Percentiles rank a stretch among this genome's conserved stretches.
Conservation (phyloP, 2,329 filamentous ascomycete genomes). For the Lasiodiplodia citricola region DNA sequence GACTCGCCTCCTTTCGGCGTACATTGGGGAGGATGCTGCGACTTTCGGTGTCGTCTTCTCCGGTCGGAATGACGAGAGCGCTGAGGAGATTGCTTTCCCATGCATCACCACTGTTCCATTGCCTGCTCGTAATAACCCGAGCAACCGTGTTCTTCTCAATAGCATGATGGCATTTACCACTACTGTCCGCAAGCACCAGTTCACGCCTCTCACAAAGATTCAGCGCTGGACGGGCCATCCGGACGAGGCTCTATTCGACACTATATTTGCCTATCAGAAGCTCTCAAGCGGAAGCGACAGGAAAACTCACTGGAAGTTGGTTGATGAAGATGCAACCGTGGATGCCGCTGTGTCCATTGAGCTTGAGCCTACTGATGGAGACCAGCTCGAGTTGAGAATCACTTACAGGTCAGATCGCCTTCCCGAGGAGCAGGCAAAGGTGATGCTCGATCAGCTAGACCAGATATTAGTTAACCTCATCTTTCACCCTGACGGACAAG, state of each 20-base stretch:
- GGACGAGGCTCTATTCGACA: conserved; percentile 76
- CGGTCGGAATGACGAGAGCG: conserved; percentile 68
- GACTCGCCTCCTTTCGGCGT: conserved; percentile 75
- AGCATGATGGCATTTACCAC: conserved; percentile 71
- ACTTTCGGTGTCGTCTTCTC: conserved; percentile 84
- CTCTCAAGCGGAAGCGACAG: conserved; percentile 36
- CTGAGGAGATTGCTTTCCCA: conserved; percentile 69
- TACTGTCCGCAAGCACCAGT: conserved; percentile 70
- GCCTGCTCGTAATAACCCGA: conserved; percentile 59
- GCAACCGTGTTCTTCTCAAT: conserved; percentile 63
- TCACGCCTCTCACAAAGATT: conserved; percentile 71
- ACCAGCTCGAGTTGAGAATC: conserved; percentile 65
- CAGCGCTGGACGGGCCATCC: conserved; percentile 73
- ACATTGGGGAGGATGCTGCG: conserved; percentile 74
- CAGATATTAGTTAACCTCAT: conserved; percentile 66
- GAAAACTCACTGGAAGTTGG: conserved; percentile 60
- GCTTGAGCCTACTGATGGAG: conserved; percentile 62
- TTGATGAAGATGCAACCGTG: conserved; percentile 70
- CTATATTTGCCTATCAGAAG: conserved; percentile 83
- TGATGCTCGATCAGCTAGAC: conserved; percentile 76
- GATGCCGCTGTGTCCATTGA: conserved; percentile 80
- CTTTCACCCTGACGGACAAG: conserved; percentile 50
- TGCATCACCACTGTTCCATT: conserved; percentile 84
- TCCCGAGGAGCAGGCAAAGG: conserved; percentile 68
- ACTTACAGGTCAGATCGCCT: conserved; percentile 70